Evolutionary conservation across 495 filamentous ascomycete species (phyloP), one percentile per base, ranked within the genome.

Genomic region (Tuber microsphaerosporum): DNA sequence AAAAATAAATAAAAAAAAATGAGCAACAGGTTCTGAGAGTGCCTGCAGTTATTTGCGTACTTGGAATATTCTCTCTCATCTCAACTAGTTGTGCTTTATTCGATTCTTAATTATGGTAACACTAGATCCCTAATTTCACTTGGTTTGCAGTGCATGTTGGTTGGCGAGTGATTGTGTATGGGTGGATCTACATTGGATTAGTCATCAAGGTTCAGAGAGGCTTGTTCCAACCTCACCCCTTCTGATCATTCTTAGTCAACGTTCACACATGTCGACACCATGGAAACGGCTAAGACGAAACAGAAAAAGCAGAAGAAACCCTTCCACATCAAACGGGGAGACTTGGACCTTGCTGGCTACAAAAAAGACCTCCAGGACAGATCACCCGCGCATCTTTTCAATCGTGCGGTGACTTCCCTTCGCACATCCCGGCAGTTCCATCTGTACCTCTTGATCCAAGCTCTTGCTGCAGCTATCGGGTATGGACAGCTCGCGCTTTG

Each of bases 271-370:
- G 39, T 61, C 43, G 68, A 73, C 74, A 19, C 73, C 61, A 79
- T 79, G 77, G 73, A 75, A 73, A 72, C 73, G 43, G 76, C 77
- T 44, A 37, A 78, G 70, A 79, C 46, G 68, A 73, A 75, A 79
- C 51, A 46, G n/a, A 79, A 79, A 65, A 71, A 61, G 19, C 70
- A 71, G 76, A 79, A 79, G 73, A 83, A 83, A 72, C 83, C 83
- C 37, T 83, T 77, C 48, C 76, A 84, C 71, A 77, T 84, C 43
- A 84, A 81, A 70, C 83, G 81, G 75, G 78, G 75, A 44, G 83
- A 84, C 74, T 77, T 84, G 69, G 76, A 78, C 73, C 83, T 84
- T 34, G 80, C 81, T 79, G 83, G 82, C 71, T 84, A 84, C 74
- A 82, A 74, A 69, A 81, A 82, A 75, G 83, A 84, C 68, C 77